Base-by-base conservation (phyloP, 495 filamentous ascomycete genomes). In the Penicilliopsis zonata region DNA sequence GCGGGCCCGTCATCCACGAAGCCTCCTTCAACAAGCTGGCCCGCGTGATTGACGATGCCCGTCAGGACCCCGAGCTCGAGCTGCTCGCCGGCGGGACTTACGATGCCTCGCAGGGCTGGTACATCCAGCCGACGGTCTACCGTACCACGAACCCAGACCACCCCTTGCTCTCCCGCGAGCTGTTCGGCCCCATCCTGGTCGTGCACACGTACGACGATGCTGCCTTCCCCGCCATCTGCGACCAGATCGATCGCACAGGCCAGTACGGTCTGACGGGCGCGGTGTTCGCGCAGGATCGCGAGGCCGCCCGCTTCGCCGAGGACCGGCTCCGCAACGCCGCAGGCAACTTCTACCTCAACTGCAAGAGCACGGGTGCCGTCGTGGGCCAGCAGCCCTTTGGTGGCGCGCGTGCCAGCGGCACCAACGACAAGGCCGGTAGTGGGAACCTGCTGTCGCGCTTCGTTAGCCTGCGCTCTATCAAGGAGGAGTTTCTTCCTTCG, bases 321-420 rank as follows among this genome's bases (percentile, higher is more conserved):
- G 72, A 87, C 27, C 70, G 62, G 34, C 74, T 92, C 34, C 73
- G 78, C 43, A 80, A 86, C 48, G 57, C 82, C 2, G 80, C 83
- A 20, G 84, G 84, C 13, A 92, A 92, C 61, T 92, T 88, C 59
- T 92, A 92, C 55, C 74, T 92, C 61, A 94, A 94, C 63, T 83
- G 80, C 65, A 92, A 94, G 72, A 80, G 76, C 53, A 94, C 86
- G 2, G 86, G 85, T 30, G 86, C 86, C 6, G 85, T 94, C 22
- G 84, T 93, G 2, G 86, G 85, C 9, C 86, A 94, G 68, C 86
- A 94, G 57, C 80, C 86, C 18, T 94, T 94, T 53, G 86, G 86
- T 28, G 86, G 86, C 32, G 77, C 79, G 24, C 69, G 86, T 39
- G 83, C 82, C 7, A 87, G 81, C 43, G 86, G 86, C 9, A 94